Evolutionary conservation across 1,284 basidiomycete genomes (phyloP), one percentile per base, ranked within the genome.

Genomic region (Ganoderma leucocontextum): DNA sequence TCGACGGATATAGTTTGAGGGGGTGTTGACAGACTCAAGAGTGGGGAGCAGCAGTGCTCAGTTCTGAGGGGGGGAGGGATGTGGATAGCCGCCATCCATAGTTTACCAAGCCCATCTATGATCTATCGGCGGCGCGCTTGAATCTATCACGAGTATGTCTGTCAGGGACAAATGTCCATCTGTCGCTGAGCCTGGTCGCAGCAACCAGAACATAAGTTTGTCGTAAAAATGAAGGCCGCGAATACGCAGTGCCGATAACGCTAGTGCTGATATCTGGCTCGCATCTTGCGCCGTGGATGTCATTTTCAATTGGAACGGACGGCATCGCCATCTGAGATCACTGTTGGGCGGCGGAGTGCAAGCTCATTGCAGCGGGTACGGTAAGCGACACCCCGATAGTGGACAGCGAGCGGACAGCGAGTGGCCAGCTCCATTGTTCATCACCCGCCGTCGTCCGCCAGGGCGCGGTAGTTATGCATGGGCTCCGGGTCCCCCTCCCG

Each of bases 381-480:
- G 19, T 15, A 58, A 33, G 22, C 47, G 53, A 55, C 29, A 55
- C 33, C 29, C 53, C 53, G 53, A 29, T 29, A 35, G 53, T 29
- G 53, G 55, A 2, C 55, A 38, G 55, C 33, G 55, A 35, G 53
- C 17, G 53, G 55, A 2, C 55, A 38, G 55, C 33, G 55, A 36
- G 22, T 17, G 38, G 22, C 22, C 38, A 25, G 35, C 35, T 25
- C 55, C 55, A 57, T 57, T 36, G 35, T 57, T 39, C 58, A 60
- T 60, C 38, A 39, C 38, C 36, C 38, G 25, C 57, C 36, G 17
- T 17, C 35, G 4, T 22, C 6, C 9, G 12, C 39, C 1, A 49
- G 47, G 63, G 65, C 60, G 68, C 63, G 22, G 47, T 13, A 22
- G 66, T 69, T 72, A 72, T 68, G 70, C 69, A 69, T 62, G 62